Evolutionary conservation across 2,329 filamentous ascomycete genomes (phyloP), one percentile per base, ranked within the genome.

Genomic region (Parastagonospora avenae): DNA sequence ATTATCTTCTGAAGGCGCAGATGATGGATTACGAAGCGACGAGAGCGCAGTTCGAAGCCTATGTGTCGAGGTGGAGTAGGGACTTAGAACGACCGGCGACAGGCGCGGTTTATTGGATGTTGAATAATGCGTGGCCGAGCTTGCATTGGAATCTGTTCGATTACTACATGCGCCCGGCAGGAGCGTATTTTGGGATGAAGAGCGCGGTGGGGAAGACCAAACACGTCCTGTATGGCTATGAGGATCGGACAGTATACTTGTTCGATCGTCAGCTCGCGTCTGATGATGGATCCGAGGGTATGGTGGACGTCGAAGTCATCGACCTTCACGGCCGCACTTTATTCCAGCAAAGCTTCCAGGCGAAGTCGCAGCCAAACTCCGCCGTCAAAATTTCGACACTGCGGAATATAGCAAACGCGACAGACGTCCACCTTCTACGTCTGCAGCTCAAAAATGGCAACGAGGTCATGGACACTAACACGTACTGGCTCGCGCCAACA

Each of bases 71-170:
- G 0, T 85, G 83, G 78, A 81, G 65, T 52, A 76, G 76, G 1
- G 52, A 75, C 74, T 8, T 39, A 1, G 65, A 72, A 1, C 73
- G 80, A 2, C 81, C 83, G 0, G 83, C 84, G 0, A 87, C 84
- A 0, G 85, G 85, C 0, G 42, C 83, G 41, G 80, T 88, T 12
- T 88, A 88, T 71, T 88, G 85, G 85, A 87, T 88, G 85, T 67
- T 87, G 46, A 86, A 86, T 57, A 80, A 80, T 39, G 85, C 85
- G 0, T 88, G 85, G 84, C 85, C 85, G 0, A 82, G 78, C 47
- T 71, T 88, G 27, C 85, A 87, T 62, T 88, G 85, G 85, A 83
- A 84, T 46, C 69, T 86, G 5, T 86, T 86, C 62, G 85, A 87
- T 58, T 84, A 84, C 64, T 87, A 87, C 55, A 68, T 86, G 35